phyloP scores from a whole-genome alignment of 2,329 filamentous ascomycete species.

The Intubia oerlemansii region DNA sequence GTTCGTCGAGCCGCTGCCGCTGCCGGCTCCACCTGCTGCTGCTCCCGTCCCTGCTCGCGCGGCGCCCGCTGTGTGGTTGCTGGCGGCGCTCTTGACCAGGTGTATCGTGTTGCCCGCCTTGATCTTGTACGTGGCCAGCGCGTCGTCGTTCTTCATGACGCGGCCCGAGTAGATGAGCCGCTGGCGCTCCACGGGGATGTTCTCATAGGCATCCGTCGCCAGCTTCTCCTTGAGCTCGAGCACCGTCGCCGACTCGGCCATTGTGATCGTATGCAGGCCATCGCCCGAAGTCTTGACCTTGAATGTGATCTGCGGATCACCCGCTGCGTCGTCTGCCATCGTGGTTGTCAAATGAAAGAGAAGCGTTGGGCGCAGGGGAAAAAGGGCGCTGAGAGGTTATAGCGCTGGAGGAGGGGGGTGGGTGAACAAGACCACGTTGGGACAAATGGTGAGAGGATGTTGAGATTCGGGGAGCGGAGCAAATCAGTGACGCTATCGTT shows the following conservation, averaged over 20 bases:
- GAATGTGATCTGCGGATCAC: constrained; percentile 76
- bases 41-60: no score
- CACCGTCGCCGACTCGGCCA: constrained; percentile 55
- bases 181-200: constrained; percentile 72
- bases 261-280: constrained; percentile 54
- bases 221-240: constrained; percentile 81
- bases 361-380: no score
- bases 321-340: constrained; percentile 52
- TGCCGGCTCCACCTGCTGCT: constrained; percentile 2
- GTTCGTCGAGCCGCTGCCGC: constrained; percentile 19
- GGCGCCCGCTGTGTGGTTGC: constrained; percentile 38
- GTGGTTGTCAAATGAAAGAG: no score
- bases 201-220: constrained; percentile 58
- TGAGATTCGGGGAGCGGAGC: no score
- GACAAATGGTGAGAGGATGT: no score
- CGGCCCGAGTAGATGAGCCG: constrained; percentile 94
- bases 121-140: constrained; percentile 73
- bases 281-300: constrained; percentile 95
- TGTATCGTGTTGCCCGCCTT: constrained; percentile 92
- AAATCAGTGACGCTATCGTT: no score
- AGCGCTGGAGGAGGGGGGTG: no score
- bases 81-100: constrained; percentile 87
- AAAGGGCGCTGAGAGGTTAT: no score
- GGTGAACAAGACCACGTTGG: no score
- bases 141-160: constrained; percentile 87